Conservation (phyloP, 768 basidiomycete species). For the Terana coerulea region DNA sequence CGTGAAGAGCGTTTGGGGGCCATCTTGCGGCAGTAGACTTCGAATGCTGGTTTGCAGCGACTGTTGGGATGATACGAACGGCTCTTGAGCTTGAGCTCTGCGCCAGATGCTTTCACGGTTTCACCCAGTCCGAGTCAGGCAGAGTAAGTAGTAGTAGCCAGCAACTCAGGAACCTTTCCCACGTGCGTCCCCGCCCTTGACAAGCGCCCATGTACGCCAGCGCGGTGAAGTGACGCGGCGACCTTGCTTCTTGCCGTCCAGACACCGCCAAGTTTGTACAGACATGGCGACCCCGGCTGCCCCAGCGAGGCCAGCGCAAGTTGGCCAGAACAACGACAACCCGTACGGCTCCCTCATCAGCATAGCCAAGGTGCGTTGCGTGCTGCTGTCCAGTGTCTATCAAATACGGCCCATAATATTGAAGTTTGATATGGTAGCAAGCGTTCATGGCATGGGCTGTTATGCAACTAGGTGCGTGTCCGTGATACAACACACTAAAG, state of each 20-base stretch:
- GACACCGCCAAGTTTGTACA: background rate
- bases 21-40: too few relatives aligned
- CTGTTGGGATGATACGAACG: too few relatives aligned
- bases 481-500: background rate
- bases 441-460: conserved; percentile 61
- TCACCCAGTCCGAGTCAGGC: too few relatives aligned
- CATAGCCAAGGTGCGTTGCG: conserved; percentile 41
- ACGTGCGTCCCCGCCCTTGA: background rate
- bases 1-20: too few relatives aligned
- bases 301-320: conserved; percentile 17
- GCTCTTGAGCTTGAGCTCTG: too few relatives aligned
- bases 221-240: background rate
- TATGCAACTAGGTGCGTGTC: conserved; percentile 55
- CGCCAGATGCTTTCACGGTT: background rate
- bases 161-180: background rate
- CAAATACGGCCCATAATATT: background rate
- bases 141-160: background rate
- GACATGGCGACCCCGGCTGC: conserved; percentile 20
- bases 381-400: background rate
- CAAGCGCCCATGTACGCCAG: background rate
- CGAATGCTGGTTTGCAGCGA: too few relatives aligned
- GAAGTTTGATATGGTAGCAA: conserved; percentile 45
- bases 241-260: background rate
- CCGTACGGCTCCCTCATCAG: conserved; percentile 33
- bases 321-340: conserved; percentile 31